Base-by-base conservation (phyloP, 2,329 filamentous ascomycete species). In the Trichoderma endophyticum region DNA sequence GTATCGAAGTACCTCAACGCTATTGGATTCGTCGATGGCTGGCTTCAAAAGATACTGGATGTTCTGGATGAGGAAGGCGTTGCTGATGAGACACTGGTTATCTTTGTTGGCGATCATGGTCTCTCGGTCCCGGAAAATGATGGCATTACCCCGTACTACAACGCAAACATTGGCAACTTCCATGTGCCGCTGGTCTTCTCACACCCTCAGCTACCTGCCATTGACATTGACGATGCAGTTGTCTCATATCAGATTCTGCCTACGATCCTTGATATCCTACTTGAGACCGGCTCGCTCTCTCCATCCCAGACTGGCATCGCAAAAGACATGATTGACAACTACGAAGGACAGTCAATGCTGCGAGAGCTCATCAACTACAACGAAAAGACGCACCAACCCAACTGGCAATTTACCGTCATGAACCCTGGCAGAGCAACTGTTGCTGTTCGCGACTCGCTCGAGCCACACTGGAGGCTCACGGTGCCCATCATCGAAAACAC, bases 1-100 rank as follows among this genome's bases (percentile, higher is more conserved):
- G 76, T 81, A 62, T 78, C 80, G 39, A 75, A 74, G 9, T 81
- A 81, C 65, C 73, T 79, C 51, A 81, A 81, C 62, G 79, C 79
- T 0, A 59, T 79, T 12, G 78, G 77, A 6, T 81, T 75, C 28
- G 77, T 77, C 61, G 79, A 81, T 36, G 73, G 73, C 7, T 81
- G 79, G 79, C 74, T 81, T 28, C 76, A 76, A 3, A 75, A 77
- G 61, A 73, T 81, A 21, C 74, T 81, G 72, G 73, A 77, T 7
- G 36, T 80, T 5, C 66, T 80, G 0, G 78, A 80, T 2, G 74
- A 79, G 34, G 73, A 79, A 54, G 78, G 79, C 2, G 75, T 79
- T 3, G 78, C 79, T 3, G 77, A 80, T 30, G 79, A 80, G 64
- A 80, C 79, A 0, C 61, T 80, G 43, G 72, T 80, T 5, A 73